Conservation (phyloP, 306 rosid genomes). For the Elaeagnus macrophylla region DNA sequence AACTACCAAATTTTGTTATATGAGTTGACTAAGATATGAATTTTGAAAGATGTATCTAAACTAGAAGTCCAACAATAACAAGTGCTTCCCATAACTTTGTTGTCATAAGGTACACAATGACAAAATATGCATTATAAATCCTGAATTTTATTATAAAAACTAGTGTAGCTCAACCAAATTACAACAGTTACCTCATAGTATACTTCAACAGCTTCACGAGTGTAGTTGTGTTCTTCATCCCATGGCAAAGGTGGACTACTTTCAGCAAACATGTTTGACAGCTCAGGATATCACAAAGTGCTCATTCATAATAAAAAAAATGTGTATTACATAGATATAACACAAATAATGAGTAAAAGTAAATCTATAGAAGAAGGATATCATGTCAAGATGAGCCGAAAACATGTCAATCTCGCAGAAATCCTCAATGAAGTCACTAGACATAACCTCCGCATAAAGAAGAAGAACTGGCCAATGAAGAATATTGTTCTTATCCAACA, state of each 20-base stretch:
- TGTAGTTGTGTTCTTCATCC: slow-evolving; percentile 70
- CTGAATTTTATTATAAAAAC: not conserved
- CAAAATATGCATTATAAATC: not conserved
- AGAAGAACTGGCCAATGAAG: slow-evolving; percentile 96
- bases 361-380: slow-evolving; percentile 53
- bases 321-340: slow-evolving; percentile 8
- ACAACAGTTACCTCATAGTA: slow-evolving; percentile 60
- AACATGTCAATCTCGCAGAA: slow-evolving; percentile 90
- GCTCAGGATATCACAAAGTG: slow-evolving; percentile 46
- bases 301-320: not conserved
- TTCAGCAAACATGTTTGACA: slow-evolving; percentile 71
- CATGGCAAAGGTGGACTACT: slow-evolving; percentile 55
- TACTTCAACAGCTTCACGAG: slow-evolving; percentile 54
- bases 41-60: not conserved
- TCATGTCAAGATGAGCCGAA: slow-evolving; percentile 74
- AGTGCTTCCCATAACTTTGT: not conserved
- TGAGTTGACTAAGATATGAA: not conserved
- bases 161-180: slow-evolving; percentile 14
- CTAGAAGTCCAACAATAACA: not conserved
- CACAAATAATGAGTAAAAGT: not conserved
- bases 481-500: slow-evolving; percentile 56
- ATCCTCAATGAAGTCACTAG: slow-evolving; percentile 91
- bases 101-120: too few relatives aligned
- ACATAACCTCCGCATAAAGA: slow-evolving; percentile 92
- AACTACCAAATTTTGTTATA: not conserved